Evolutionary conservation across 106 monocot genomes (phyloP).

Genomic region (Platanthera zijinensis): DNA sequence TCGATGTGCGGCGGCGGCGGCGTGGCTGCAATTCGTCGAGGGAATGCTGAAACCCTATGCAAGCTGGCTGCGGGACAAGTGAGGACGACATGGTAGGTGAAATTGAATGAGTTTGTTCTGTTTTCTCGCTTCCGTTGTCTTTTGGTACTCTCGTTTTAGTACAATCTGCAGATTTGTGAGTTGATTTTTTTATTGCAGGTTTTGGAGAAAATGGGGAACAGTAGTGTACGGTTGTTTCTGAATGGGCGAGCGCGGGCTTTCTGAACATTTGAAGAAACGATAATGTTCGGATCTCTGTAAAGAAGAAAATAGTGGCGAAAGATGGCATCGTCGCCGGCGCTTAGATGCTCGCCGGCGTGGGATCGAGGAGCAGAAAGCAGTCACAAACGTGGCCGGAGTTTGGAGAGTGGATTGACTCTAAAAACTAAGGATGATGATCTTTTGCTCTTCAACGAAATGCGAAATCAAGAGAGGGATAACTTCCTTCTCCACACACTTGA

Average conservation of each 20-base stretch:
- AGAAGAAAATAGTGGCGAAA: slow-evolving; percentile 17
- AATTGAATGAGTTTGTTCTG: background rate
- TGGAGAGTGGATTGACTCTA: slow-evolving; percentile 35
- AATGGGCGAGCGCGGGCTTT: background rate
- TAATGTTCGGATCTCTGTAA: background rate
- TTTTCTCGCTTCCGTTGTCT: background rate
- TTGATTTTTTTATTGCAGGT: background rate
- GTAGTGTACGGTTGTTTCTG: background rate
- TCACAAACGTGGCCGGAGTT: slow-evolving; percentile 58
- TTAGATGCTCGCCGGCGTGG: slow-evolving; percentile 51
- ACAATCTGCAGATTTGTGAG: background rate
- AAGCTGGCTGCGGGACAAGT: slow-evolving; percentile 10
- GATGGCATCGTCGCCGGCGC: slow-evolving; percentile 75
- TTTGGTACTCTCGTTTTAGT: background rate
- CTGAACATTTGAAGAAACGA: background rate
- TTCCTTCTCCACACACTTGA: slow-evolving; percentile 76
- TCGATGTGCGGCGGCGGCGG: slow-evolving; percentile 1
- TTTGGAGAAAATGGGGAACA: background rate
- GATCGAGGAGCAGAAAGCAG: slow-evolving; percentile 33
- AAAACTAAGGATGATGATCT: slow-evolving; percentile 84
- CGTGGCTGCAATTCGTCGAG: slow-evolving; percentile 3
- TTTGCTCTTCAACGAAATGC: slow-evolving; percentile 70
- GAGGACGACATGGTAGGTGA: background rate
- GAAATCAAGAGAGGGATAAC: slow-evolving; percentile 54
- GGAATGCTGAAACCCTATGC: background rate